Evolutionary conservation across 1,284 basidiomycete genomes (phyloP).

Genomic region (Pseudozyma tsukubaensis): DNA sequence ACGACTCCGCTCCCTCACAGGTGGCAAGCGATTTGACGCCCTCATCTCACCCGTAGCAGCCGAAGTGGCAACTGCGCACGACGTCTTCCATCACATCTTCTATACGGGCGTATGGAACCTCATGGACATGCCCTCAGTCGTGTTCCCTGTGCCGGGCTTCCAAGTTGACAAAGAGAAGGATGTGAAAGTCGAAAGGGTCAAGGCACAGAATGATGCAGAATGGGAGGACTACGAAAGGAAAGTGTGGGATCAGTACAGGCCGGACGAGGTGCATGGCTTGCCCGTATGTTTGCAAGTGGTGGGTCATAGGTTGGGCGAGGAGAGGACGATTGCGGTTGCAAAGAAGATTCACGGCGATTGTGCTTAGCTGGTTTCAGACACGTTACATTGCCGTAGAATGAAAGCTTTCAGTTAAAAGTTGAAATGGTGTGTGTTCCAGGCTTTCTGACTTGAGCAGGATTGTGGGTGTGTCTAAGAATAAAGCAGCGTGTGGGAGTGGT

Average conservation of each 20-base stretch:
- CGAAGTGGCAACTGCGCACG: conserved; percentile 37
- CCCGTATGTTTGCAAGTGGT: conserved; percentile 49
- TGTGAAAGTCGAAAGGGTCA: not conserved
- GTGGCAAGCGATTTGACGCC: conserved; percentile 34
- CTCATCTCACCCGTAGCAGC: conserved; percentile 47
- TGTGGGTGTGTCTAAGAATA: no score
- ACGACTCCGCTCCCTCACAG: conserved; percentile 20
- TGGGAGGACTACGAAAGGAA: conserved; percentile 14
- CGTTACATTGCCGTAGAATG: not conserved
- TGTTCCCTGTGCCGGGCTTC: conserved; percentile 24
- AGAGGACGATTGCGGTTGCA: conserved; percentile 43
- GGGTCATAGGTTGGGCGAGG: conserved; percentile 41
- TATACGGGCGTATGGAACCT: conserved; percentile 57
- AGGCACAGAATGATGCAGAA: conserved; percentile 7
- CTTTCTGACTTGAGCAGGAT: no score
- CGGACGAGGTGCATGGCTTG: conserved; percentile 35
- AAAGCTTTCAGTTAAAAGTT: not conserved
- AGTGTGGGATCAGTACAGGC: conserved; percentile 47
- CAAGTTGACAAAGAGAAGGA: conserved; percentile 35
- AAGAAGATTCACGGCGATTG: conserved; percentile 28
- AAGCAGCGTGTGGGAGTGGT: no score
- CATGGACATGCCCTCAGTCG: conserved; percentile 48
- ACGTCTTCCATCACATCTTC: conserved; percentile 49
- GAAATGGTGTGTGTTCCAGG: no score
- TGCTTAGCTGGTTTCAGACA: conserved; percentile 6